These are phyloP conservation scores for Oldenlandia corymbosa DNA, from an alignment of 257 asterid species.

Conservation along the genomic window DNA sequence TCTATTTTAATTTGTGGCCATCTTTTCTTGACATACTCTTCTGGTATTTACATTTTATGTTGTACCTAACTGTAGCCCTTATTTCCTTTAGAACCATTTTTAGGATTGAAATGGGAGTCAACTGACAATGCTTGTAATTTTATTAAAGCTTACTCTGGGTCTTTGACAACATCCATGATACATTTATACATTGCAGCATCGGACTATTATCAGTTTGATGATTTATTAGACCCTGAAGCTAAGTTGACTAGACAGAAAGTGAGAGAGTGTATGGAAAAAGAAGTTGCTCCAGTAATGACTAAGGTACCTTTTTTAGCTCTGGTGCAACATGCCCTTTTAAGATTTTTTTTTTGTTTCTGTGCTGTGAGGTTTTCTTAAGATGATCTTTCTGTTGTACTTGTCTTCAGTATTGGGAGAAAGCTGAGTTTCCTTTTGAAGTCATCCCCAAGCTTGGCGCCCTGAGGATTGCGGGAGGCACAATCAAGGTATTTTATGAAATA, in stretches of 20 bases:
- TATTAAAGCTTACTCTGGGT: slow-evolving; percentile 1
- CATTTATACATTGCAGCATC: slow-evolving; percentile 50
- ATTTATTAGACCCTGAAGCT: slow-evolving; percentile 70
- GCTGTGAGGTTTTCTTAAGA: not conserved
- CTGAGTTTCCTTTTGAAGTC: slow-evolving; percentile 92
- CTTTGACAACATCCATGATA: not conserved
- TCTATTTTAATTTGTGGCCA: not conserved
- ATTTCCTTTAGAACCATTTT: not conserved
- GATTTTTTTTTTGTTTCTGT: not conserved
- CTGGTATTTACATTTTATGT: not conserved
- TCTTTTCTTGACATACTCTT: not conserved
- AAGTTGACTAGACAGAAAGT: slow-evolving; percentile 55
- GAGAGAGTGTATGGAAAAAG: slow-evolving; percentile 85
- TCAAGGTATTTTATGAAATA: slow-evolving; percentile 47
- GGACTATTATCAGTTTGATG: slow-evolving; percentile 87
- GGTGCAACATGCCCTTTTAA: not conserved
- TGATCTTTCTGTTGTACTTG: slow-evolving; percentile 7
- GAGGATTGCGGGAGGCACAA: slow-evolving; percentile 72
- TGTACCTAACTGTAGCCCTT: not conserved
- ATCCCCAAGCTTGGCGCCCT: slow-evolving; percentile 79
- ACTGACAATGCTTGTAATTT: not conserved
- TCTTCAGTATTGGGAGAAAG: slow-evolving; percentile 94
- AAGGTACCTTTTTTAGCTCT: slow-evolving; percentile 42
- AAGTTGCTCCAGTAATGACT: slow-evolving; percentile 91
- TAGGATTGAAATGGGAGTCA: not conserved